These are phyloP conservation scores for Tylopilus plumbeoviolaceoides DNA, from an alignment of 768 basidiomycete genomes.

Conservation along the genomic window DNA sequence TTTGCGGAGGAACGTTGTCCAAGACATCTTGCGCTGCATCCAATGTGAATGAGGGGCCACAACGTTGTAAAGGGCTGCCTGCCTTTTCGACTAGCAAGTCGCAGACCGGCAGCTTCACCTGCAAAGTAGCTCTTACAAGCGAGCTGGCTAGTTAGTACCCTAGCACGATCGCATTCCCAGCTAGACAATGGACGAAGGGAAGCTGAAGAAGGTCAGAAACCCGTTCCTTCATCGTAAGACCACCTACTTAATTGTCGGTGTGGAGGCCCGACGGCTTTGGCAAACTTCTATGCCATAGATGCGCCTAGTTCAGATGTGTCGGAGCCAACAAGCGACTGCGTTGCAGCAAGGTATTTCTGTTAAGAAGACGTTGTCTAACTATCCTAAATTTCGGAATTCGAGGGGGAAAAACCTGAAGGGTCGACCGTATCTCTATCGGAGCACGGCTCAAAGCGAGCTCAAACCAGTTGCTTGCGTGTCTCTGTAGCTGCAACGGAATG, in stretches of 20 bases:
- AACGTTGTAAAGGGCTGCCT: slow-evolving; percentile 11
- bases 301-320: slow-evolving; percentile 88
- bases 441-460: slow-evolving; percentile 82
- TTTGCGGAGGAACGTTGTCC: slow-evolving; percentile 57
- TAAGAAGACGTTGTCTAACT: not conserved
- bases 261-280: slow-evolving; percentile 72
- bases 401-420: slow-evolving; percentile 66
- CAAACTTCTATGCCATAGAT: slow-evolving; percentile 82
- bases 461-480: slow-evolving; percentile 80
- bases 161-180: slow-evolving; percentile 79
- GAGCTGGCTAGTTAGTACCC: slow-evolving; percentile 77
- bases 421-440: slow-evolving; percentile 89
- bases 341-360: slow-evolving; percentile 85
- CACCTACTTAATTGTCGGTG: slow-evolving; percentile 73
- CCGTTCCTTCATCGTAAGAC: not conserved
- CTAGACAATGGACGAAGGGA: slow-evolving; percentile 51
- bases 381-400: not conserved
- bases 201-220: slow-evolving; percentile 33
- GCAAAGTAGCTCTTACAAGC: slow-evolving; percentile 88
- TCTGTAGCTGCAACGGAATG: slow-evolving; percentile 71
- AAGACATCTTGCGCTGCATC: slow-evolving; percentile 51
- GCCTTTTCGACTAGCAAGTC: slow-evolving; percentile 66
- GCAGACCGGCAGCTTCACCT: slow-evolving; percentile 81
- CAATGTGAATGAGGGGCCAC: not conserved
- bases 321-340: slow-evolving; percentile 62